phyloP scores from a whole-genome alignment of 768 basidiomycete species.

The Holtermannia corniformis region DNA sequence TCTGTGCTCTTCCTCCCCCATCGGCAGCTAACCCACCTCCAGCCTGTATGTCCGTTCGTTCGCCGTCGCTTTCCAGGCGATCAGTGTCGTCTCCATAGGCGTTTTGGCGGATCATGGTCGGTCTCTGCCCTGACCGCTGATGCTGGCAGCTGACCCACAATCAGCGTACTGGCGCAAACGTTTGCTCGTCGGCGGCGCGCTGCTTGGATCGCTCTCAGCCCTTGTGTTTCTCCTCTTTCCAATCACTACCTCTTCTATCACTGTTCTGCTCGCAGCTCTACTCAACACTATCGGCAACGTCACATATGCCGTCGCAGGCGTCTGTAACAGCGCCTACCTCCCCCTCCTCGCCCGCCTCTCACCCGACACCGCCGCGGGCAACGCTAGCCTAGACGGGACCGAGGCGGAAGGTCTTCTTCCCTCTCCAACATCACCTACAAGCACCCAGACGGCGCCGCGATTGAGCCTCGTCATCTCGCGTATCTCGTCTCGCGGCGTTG shows the following conservation, averaged over 20 bases:
- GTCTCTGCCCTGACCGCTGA: slow-evolving; percentile 35
- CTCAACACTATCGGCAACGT: slow-evolving; percentile 73
- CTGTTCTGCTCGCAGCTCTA: slow-evolving; percentile 61
- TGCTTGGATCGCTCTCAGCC: slow-evolving; percentile 59
- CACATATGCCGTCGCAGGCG: slow-evolving; percentile 72
- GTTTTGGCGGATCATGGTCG: slow-evolving; percentile 80
- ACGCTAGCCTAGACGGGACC: no score
- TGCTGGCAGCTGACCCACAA: slow-evolving; percentile 9
- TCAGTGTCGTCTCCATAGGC: slow-evolving; percentile 93
- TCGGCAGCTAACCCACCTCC: neutral
- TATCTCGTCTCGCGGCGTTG: slow-evolving; percentile 77
- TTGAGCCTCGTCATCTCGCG: slow-evolving; percentile 64
- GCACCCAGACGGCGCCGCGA: neutral
- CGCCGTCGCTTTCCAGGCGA: slow-evolving; percentile 77
- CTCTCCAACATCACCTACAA: neutral
- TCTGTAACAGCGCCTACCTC: slow-evolving; percentile 85
- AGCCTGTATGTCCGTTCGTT: slow-evolving; percentile 76
- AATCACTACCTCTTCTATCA: slow-evolving; percentile 45
- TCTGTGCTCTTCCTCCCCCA: slow-evolving; percentile 38
- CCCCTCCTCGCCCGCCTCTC: slow-evolving; percentile 61
- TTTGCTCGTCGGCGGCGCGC: slow-evolving; percentile 65
- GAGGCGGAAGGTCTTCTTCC: neutral
- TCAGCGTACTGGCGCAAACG: slow-evolving; percentile 62
- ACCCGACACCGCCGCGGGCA: no score
- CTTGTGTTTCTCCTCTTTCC: slow-evolving; percentile 64